Evolutionary conservation across 179 eudicot species (phyloP).

Genomic region (Corrigiola litoralis): DNA sequence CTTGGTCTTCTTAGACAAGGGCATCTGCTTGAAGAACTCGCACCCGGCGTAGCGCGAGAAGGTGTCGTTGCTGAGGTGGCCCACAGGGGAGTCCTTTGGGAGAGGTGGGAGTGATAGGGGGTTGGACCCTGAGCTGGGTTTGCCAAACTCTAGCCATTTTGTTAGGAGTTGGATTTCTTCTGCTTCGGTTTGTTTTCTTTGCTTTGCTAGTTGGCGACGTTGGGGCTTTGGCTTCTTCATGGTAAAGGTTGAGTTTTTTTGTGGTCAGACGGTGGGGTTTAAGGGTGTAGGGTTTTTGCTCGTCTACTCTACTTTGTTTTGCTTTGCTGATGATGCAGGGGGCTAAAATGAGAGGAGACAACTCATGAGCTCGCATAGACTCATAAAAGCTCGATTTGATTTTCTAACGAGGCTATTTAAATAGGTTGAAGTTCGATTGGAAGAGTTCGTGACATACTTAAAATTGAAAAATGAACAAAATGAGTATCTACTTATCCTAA

Average conservation of each 20-base stretch:
- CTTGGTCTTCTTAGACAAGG: slow-evolving; percentile 66
- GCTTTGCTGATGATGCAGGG: no score
- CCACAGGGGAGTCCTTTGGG: slow-evolving; percentile 43
- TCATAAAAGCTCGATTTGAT: no score
- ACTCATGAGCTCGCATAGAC: no score
- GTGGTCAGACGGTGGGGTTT: background rate
- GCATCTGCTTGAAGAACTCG: slow-evolving; percentile 55
- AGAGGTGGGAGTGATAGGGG: slow-evolving; percentile 60
- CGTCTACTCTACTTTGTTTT: no score
- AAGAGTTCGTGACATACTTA: no score
- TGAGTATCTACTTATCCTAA: no score
- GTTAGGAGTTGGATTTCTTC: slow-evolving; percentile 65
- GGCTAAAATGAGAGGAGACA: no score
- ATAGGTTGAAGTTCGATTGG: no score
- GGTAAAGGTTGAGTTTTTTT: background rate
- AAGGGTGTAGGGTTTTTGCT: background rate
- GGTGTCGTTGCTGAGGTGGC: slow-evolving; percentile 36
- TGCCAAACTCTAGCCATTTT: slow-evolving; percentile 57
- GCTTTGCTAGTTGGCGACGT: slow-evolving; percentile 28
- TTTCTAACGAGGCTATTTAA: no score
- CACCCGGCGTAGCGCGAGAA: slow-evolving; percentile 67
- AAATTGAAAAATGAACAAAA: no score
- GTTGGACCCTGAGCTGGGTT: slow-evolving; percentile 69
- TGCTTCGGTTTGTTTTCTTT: slow-evolving; percentile 41
- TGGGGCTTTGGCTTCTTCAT: slow-evolving; percentile 49